A percentile compares a stretch with the other conserved stretches of the same genome.
These are phyloP conservation scores for Xerocomellus chrysenteron DNA, from an alignment of 768 basidiomycete species.

Conservation along the genomic window DNA sequence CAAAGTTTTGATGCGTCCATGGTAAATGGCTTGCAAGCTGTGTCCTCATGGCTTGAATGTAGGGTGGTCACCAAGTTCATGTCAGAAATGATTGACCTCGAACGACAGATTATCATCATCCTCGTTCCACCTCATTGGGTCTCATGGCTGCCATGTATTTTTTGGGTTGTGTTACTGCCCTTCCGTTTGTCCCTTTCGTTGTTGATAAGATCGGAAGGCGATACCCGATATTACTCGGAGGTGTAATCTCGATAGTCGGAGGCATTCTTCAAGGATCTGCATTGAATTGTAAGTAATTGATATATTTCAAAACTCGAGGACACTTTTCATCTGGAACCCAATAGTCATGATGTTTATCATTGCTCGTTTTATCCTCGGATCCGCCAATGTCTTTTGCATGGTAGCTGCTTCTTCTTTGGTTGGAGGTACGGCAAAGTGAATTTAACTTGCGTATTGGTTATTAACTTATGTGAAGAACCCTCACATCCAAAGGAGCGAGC, in stretches of 20 bases:
- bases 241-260: constrained; percentile 6
- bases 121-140: not conserved
- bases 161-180: constrained; percentile 54
- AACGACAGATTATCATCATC: not conserved
- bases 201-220: constrained; percentile 14
- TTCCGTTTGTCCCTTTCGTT: constrained; percentile 38
- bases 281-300: constrained; percentile 4
- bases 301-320: not conserved
- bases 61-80: constrained; percentile 5
- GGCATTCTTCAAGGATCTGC: constrained; percentile 17
- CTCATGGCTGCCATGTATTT: constrained; percentile 50
- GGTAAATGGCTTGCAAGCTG: constrained; percentile 64
- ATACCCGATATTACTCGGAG: constrained; percentile 13
- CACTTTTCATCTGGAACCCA: not conserved
- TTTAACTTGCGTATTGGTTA: not conserved
- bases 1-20: constrained; percentile 43
- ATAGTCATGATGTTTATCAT: constrained; percentile 2
- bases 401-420: constrained; percentile 20
- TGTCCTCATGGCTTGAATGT: constrained; percentile 58
- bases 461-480: constrained; percentile 7
- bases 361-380: constrained; percentile 20
- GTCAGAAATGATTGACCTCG: not conserved
- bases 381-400: constrained; percentile 8
- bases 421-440: constrained; percentile 7
- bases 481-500: constrained; percentile 17